Evolutionary conservation across 2,329 filamentous ascomycete species (phyloP).

Genomic region (Cladosporium sp.): DNA sequence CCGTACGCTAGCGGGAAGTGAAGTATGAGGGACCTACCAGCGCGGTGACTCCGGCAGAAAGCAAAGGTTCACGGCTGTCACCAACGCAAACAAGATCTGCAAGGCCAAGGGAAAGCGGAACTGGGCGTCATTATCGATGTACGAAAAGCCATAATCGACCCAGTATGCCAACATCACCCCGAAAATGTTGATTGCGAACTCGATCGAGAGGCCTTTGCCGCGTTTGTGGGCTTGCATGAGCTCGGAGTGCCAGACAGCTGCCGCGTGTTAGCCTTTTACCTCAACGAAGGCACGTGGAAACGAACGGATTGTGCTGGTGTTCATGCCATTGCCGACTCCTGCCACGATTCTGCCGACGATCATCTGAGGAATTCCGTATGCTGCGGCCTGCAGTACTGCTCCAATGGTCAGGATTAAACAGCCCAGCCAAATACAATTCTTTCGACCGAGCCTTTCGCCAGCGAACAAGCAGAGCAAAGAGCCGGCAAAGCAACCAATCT

Average conservation of each 20-base stretch:
- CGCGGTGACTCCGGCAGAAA: constrained; percentile 35
- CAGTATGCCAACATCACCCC: constrained; percentile 28
- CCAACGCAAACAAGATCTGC: constrained; percentile 36
- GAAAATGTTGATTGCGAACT: constrained; percentile 31
- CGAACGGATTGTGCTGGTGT: constrained; percentile 49
- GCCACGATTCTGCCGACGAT: constrained; percentile 49
- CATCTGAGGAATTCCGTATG: constrained; percentile 41
- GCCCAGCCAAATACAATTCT: constrained; percentile 23
- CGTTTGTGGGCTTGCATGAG: constrained; percentile 36
- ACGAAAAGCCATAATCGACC: constrained; percentile 34
- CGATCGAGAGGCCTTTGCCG: constrained; percentile 30
- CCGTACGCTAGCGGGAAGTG: background rate
- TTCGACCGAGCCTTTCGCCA: constrained; percentile 24
- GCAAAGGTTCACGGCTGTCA: constrained; percentile 27
- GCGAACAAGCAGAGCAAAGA: constrained; percentile 22
- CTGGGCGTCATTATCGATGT: constrained; percentile 28
- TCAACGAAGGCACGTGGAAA: constrained; percentile 26
- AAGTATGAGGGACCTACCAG: constrained; percentile 20
- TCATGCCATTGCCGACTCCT: constrained; percentile 51
- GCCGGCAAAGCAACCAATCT: constrained; percentile 23
- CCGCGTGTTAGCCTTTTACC: background rate
- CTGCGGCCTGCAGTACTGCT: constrained; percentile 25
- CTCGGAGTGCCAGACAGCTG: constrained; percentile 40
- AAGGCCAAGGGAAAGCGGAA: constrained; percentile 40
- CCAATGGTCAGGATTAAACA: constrained; percentile 33